Percentiles rank a stretch among this genome's conserved stretches.
Conservation (phyloP, 257 asterid species). For the Solanum sitiens region DNA sequence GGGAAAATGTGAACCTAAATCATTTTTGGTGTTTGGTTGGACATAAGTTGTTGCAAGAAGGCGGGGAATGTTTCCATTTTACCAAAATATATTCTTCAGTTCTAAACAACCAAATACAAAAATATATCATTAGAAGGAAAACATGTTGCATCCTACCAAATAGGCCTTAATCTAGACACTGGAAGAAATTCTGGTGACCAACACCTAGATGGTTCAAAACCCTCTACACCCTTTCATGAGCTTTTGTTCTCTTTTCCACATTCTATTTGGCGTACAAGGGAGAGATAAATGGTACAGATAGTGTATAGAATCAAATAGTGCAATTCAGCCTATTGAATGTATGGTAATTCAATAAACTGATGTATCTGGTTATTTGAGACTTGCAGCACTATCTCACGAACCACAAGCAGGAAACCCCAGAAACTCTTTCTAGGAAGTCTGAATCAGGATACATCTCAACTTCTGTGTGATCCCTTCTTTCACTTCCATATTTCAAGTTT, state of each 20-base stretch:
- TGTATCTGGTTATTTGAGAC: conserved; percentile 63
- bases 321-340: not conserved
- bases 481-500: conserved; percentile 28
- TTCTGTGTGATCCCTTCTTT: conserved; percentile 39
- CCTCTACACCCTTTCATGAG: not conserved
- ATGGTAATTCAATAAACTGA: not conserved
- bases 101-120: not conserved
- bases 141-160: not conserved
- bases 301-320: not conserved
- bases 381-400: conserved; percentile 33
- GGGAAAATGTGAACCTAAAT: not conserved
- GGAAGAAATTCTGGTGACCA: not conserved
- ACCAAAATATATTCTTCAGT: not conserved
- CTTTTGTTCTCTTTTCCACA: not conserved
- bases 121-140: not conserved
- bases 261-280: not conserved
- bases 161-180: not conserved
- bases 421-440: conserved; percentile 41
- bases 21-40: not conserved
- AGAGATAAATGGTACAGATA: not conserved
- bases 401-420: conserved; percentile 71
- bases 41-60: not conserved
- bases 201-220: not conserved
- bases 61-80: not conserved
- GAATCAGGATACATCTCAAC: conserved; percentile 40